Evolutionary conservation across 2,329 filamentous ascomycete genomes (phyloP).

Genomic region (Botrytis hyacinthi): DNA sequence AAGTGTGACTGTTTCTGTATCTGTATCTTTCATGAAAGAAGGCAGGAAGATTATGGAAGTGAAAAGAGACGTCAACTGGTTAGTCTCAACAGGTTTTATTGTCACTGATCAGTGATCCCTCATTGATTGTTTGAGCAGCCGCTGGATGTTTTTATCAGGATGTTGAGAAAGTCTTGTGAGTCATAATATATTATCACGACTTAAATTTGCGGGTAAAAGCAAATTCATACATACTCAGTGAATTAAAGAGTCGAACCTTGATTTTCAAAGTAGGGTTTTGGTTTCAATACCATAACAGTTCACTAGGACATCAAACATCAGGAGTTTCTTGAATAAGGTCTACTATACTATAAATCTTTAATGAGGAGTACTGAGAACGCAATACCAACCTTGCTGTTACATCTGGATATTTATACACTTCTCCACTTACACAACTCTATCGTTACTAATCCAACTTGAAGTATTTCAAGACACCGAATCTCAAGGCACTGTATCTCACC

Average conservation of each 20-base stretch:
- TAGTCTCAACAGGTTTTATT: background rate
- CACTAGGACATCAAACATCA: rapidly evolving
- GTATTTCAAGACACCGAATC: too few relatives aligned
- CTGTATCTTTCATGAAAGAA: background rate
- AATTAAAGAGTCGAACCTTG: background rate
- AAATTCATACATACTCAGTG: rapidly evolving
- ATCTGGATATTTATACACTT: background rate
- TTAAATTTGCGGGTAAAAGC: too few relatives aligned
- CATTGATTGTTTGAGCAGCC: too few relatives aligned
- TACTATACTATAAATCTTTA: too few relatives aligned
- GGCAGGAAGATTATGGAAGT: background rate
- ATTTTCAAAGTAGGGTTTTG: too few relatives aligned
- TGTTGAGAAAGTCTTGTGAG: background rate
- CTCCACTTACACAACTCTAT: background rate
- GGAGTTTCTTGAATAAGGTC: background rate
- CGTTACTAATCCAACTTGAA: rapidly evolving
- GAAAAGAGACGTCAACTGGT: background rate
- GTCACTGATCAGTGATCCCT: background rate
- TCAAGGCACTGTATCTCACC: too few relatives aligned
- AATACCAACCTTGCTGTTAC: rapidly evolving
- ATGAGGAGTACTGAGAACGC: rapidly evolving
- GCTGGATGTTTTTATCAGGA: background rate
- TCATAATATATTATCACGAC: background rate
- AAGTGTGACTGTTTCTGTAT: too few relatives aligned
- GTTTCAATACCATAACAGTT: too few relatives aligned